These are phyloP conservation scores for Aspergillus tanneri DNA, from an alignment of 2,329 filamentous ascomycete genomes.

Conservation along the genomic window DNA sequence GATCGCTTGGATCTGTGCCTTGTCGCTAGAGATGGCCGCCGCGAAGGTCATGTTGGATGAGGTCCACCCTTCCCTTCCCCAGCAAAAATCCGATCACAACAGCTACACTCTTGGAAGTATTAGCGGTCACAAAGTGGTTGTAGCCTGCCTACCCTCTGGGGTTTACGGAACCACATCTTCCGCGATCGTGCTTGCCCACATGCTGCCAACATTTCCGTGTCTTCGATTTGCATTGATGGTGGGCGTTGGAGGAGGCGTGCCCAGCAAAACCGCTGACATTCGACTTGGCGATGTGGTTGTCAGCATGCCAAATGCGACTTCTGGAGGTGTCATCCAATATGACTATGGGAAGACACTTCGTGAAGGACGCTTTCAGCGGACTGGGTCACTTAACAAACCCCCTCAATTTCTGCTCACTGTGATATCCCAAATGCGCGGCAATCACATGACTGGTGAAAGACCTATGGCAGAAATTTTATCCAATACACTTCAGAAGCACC, in stretches of 20 bases:
- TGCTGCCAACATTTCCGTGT: neutral
- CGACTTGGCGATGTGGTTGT: conserved; percentile 25
- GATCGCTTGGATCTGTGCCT: too few species aligned
- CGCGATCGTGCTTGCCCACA: neutral
- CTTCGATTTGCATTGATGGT: conserved; percentile 13
- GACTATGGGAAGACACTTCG: too few species aligned
- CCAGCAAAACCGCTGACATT: conserved; percentile 8
- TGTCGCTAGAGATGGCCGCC: too few species aligned
- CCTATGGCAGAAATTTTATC: neutral
- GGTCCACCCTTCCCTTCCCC: too few species aligned
- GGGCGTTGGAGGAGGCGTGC: conserved; percentile 18
- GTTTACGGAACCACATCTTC: conserved; percentile 6
- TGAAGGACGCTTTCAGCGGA: neutral
- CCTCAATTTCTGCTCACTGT: neutral
- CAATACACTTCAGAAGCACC: neutral
- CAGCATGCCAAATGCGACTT: conserved; percentile 11
- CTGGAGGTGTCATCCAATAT: conserved; percentile 4
- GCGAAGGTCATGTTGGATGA: too few species aligned
- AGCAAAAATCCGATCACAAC: conserved; percentile 12
- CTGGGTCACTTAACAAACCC: neutral
- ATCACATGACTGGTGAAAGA: neutral
- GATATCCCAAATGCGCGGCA: neutral
- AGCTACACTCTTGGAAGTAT: conserved; percentile 20
- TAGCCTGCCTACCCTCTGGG: conserved; percentile 17
- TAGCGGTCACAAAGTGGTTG: conserved; percentile 18